A percentile compares a stretch with the other conserved stretches of the same genome.
phyloP scores from a whole-genome alignment of 2,329 filamentous ascomycete genomes.

The Colletotrichum trifolii region DNA sequence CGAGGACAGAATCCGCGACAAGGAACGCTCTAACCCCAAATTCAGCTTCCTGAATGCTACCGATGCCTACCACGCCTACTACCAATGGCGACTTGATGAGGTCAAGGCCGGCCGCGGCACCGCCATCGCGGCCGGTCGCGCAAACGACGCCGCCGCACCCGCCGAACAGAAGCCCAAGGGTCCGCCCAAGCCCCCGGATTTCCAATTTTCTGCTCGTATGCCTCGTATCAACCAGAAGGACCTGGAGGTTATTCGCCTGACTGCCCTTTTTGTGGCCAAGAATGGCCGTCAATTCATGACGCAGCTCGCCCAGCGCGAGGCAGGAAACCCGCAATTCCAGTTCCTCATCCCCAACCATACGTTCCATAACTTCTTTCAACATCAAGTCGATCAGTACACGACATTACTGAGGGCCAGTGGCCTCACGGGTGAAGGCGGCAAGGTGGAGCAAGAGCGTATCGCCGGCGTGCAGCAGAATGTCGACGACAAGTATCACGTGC shows the following conservation, averaged over 20 bases:
- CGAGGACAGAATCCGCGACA: slow-evolving; percentile 86
- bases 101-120: slow-evolving; percentile 87
- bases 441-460: slow-evolving; percentile 77
- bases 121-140: slow-evolving; percentile 79
- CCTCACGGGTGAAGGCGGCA: slow-evolving; percentile 72
- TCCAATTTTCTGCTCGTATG: slow-evolving; percentile 95
- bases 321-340: slow-evolving; percentile 93
- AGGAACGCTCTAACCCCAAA: slow-evolving; percentile 86
- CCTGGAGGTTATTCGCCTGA: slow-evolving; percentile 78
- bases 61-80: slow-evolving; percentile 90
- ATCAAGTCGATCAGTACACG: slow-evolving; percentile 94
- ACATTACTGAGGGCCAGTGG: slow-evolving; percentile 76
- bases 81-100: slow-evolving; percentile 89
- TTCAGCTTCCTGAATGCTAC: slow-evolving; percentile 85
- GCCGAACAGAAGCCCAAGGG: slow-evolving; percentile 77
- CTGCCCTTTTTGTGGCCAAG: slow-evolving; percentile 91
- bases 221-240: slow-evolving; percentile 97
- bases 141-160: slow-evolving; percentile 67
- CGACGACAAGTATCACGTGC: slow-evolving; percentile 81
- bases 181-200: slow-evolving; percentile 85
- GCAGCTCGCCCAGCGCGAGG: slow-evolving; percentile 86
- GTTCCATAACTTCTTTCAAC: slow-evolving; percentile 94
- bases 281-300: slow-evolving; percentile 95
- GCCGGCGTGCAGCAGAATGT: slow-evolving; percentile 79
- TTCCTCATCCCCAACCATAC: slow-evolving; percentile 96